A percentile compares a stretch with the other conserved stretches of the same genome.
Evolutionary conservation across 2,329 filamentous ascomycete species (phyloP).

Genomic region (Rutstroemia sydowiana): DNA sequence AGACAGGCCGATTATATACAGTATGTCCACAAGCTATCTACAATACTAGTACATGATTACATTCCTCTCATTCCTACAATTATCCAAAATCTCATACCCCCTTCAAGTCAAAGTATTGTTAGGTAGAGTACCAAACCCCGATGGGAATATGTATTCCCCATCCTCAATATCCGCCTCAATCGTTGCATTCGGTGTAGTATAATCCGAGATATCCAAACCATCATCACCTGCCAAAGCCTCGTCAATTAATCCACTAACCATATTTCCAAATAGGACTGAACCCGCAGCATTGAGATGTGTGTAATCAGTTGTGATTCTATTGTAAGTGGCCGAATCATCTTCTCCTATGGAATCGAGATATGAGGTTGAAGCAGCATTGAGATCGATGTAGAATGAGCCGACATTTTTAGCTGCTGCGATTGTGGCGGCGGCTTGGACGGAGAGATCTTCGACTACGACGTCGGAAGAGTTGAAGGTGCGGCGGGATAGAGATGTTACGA

Average conservation of each 20-base stretch:
- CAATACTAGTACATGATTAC: too few species aligned
- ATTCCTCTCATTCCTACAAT: too few species aligned
- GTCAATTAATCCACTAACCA: constrained; percentile 36
- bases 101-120: constrained; percentile 1
- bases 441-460: constrained; percentile 36
- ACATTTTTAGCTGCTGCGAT: constrained; percentile 34
- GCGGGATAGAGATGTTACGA: constrained; percentile 40
- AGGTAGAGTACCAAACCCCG: constrained; percentile 4
- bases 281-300: constrained; percentile 42
- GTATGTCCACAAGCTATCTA: too few species aligned
- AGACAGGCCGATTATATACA: too few species aligned
- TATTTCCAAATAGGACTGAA: constrained; percentile 38
- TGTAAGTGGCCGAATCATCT: constrained; percentile 36
- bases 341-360: constrained; percentile 41
- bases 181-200: background rate
- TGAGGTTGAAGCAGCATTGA: constrained; percentile 37
- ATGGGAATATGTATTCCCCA: background rate
- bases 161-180: background rate
- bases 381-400: constrained; percentile 33
- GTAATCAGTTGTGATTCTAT: constrained; percentile 37
- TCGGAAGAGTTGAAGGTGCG: constrained; percentile 34
- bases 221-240: background rate
- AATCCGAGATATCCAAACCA: background rate
- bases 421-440: constrained; percentile 33
- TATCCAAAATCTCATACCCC: too few species aligned